phyloP scores from a whole-genome alignment of 1,284 basidiomycete genomes.

The Irpex lacteus region DNA sequence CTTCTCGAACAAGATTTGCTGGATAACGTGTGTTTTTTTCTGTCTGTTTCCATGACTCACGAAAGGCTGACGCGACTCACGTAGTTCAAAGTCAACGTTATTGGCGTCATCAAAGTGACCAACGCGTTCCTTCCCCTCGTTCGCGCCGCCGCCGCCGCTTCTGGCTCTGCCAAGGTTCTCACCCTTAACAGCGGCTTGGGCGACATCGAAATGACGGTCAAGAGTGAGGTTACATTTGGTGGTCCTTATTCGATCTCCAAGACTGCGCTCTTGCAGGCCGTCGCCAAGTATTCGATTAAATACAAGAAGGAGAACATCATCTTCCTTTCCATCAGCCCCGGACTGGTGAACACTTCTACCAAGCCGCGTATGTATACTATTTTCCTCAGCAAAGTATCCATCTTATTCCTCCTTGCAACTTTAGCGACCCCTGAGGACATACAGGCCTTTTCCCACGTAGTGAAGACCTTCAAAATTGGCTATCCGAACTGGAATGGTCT shows the following conservation, averaged over 20 bases:
- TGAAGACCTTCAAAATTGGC: slow-evolving; percentile 14
- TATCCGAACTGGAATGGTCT: slow-evolving; percentile 24
- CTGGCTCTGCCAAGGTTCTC: slow-evolving; percentile 29
- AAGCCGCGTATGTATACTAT: slow-evolving; percentile 8
- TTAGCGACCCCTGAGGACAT: slow-evolving; percentile 19
- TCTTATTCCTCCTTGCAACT: background rate
- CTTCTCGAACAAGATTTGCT: slow-evolving; percentile 24
- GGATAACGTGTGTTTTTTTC: slow-evolving; percentile 14
- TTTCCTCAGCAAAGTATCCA: too few species aligned
- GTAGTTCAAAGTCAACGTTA: slow-evolving; percentile 34
- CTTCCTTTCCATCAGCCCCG: slow-evolving; percentile 35
- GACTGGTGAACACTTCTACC: slow-evolving; percentile 31
- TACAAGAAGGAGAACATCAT: slow-evolving; percentile 34
- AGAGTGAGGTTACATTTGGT: slow-evolving; percentile 7
- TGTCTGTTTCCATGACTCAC: background rate
- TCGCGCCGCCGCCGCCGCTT: slow-evolving; percentile 29
- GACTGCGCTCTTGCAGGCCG: slow-evolving; percentile 37
- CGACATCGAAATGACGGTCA: slow-evolving; percentile 26
- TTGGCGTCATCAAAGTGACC: slow-evolving; percentile 35
- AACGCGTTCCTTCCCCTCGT: slow-evolving; percentile 38
- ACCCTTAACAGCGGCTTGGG: slow-evolving; percentile 31
- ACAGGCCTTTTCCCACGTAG: slow-evolving; percentile 13
- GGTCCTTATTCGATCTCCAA: slow-evolving; percentile 35
- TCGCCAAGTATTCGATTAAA: slow-evolving; percentile 35
- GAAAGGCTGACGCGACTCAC: background rate